Evolutionary conservation across 2,329 filamentous ascomycete genomes (phyloP), one percentile per base, ranked within the genome.

Genomic region (Alternaria hordeiaustralica): DNA sequence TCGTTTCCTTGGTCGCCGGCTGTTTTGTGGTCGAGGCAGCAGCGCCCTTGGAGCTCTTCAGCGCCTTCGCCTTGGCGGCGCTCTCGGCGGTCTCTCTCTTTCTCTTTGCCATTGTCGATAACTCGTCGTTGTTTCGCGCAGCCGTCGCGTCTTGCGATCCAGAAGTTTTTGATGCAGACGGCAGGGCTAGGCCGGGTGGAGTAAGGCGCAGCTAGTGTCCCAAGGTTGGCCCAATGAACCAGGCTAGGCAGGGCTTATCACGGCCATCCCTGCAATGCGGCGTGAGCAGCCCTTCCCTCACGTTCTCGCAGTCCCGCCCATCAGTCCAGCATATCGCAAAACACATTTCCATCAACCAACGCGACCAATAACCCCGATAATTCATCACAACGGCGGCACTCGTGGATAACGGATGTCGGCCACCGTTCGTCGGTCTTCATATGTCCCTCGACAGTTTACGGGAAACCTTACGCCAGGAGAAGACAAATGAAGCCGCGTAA

Each of bases 401-500:
- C 74, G 77, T 79, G 79, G 79, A 81, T 79, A 79, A 82, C 83
- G 80, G 82, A 84, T 84, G 82, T 82, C 77, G 81, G 78, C 79
- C 78, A 71, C 73, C 69, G 76, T 69, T 73, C 64, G 71, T 73
- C 72, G 69, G 73, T 71, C 68, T 72, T 82, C 81, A 80, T 80
- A 85, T 85, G 83, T 84, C 82, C 78, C 75, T 83, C 77, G 80
- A 82, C 77, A 77, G 76, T 70, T 73, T 79, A 72, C 79, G 80
- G 76, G 78, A 81, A 79, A 79, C 75, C 70, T 71, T 74, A 71
- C 69, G 77, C 69, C 70, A 71, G 71, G 76, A 76, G 75, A 81
- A 81, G 74, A 75, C 75, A 75, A 79, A 80, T 75, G 80, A 82
- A 74, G 76, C 81, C 72, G 74, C 75, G 82, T 84, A 78, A 81